Percentiles rank a stretch among this genome's conserved stretches.
Evolutionary conservation across 768 basidiomycete species (phyloP).

Genomic region (Hypholoma sublateritium): DNA sequence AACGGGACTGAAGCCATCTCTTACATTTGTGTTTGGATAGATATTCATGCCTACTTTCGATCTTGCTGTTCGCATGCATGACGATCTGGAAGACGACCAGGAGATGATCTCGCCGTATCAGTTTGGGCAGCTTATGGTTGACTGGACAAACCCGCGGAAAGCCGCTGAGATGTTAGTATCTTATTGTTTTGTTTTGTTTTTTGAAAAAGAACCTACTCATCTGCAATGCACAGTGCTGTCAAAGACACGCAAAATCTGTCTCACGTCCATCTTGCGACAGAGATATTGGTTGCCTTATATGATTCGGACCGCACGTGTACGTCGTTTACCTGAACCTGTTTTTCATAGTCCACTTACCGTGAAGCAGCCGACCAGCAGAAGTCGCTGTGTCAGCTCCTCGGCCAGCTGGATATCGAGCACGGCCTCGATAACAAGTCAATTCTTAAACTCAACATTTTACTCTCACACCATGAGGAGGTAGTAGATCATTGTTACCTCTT

Average conservation of each 20-base stretch:
- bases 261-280: slow-evolving; percentile 60
- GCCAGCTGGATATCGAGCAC: slow-evolving; percentile 53
- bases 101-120: slow-evolving; percentile 74
- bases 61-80: slow-evolving; percentile 53
- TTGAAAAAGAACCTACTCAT: not conserved
- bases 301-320: slow-evolving; percentile 45
- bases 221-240: slow-evolving; percentile 15
- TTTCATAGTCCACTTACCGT: not conserved
- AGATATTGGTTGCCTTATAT: slow-evolving; percentile 50
- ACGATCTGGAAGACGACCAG: slow-evolving; percentile 68
- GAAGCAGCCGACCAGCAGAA: slow-evolving; percentile 60
- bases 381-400: slow-evolving; percentile 59
- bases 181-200: not conserved
- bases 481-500: not conserved
- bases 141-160: slow-evolving; percentile 88
- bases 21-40: slow-evolving; percentile 32
- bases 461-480: slow-evolving; percentile 54
- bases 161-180: slow-evolving; percentile 43
- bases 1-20: not conserved
- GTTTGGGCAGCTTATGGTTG: slow-evolving; percentile 76
- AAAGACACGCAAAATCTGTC: slow-evolving; percentile 19
- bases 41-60: slow-evolving; percentile 72
- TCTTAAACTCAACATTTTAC: slow-evolving; percentile 46
- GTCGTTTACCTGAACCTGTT: not conserved
- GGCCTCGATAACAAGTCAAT: slow-evolving; percentile 36